Percentiles rank a stretch among this genome's conserved stretches.
Evolutionary conservation across 1,284 basidiomycete genomes (phyloP).

Genomic region (Vanrija pseudolonga): DNA sequence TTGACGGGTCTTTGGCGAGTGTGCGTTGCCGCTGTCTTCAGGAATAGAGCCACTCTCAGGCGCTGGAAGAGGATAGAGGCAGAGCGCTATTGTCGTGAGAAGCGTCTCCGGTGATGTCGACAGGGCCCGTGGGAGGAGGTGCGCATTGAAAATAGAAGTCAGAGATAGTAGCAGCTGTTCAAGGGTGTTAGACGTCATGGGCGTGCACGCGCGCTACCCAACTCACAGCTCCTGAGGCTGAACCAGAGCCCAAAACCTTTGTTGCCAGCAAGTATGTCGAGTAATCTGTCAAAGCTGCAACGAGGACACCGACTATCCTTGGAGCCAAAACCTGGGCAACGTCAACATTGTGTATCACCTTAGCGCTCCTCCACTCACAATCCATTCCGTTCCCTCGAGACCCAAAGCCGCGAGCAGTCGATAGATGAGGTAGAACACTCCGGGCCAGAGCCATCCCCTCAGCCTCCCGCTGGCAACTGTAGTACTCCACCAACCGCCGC

Average conservation of each 20-base stretch:
- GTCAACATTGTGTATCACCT: constrained; percentile 7
- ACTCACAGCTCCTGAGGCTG: constrained; percentile 65
- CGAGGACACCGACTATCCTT: constrained; percentile 69
- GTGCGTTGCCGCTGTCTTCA: too few species aligned
- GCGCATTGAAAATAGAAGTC: constrained; percentile 78
- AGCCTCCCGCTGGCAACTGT: constrained; percentile 23
- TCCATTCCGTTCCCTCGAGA: constrained; percentile 55
- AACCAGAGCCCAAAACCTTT: constrained; percentile 59
- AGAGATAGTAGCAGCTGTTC: constrained; percentile 79
- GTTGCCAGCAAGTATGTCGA: constrained; percentile 64
- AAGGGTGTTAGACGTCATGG: constrained; percentile 49
- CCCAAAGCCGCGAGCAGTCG: not conserved
- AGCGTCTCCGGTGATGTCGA: constrained; percentile 92
- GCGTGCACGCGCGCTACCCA: not conserved
- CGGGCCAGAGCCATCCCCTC: constrained; percentile 24
- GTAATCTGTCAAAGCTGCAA: constrained; percentile 79
- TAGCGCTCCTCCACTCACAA: constrained; percentile 53
- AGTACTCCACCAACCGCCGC: constrained; percentile 54
- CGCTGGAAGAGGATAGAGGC: constrained; percentile 61
- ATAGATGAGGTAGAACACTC: constrained; percentile 11
- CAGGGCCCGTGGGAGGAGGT: constrained; percentile 80
- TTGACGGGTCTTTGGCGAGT: not conserved
- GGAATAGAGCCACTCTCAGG: not conserved
- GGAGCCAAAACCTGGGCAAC: constrained; percentile 56
- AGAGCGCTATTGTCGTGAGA: constrained; percentile 72